Evolutionary conservation across 495 filamentous ascomycete species (phyloP).

Genomic region (Podospora pseudopauciseta): DNA sequence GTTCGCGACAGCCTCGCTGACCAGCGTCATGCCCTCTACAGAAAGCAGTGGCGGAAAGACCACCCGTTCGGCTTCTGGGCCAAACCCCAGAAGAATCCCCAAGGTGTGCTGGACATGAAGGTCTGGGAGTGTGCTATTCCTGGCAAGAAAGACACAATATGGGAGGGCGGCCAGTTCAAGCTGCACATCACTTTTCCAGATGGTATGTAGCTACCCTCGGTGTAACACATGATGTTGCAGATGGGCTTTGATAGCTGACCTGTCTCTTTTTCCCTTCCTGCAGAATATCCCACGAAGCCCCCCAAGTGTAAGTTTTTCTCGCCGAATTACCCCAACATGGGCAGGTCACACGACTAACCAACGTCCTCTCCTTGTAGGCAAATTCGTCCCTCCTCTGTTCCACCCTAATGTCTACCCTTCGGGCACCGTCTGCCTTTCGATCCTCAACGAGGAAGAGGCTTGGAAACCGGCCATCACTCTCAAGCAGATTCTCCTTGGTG

Average conservation of each 20-base stretch:
- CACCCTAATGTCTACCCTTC: conserved; percentile 99
- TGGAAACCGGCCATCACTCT: conserved; percentile 99
- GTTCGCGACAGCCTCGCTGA: conserved; percentile 15
- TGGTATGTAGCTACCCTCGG: conserved; percentile 54
- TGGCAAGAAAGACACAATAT: conserved; percentile 91
- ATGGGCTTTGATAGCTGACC: conserved; percentile 16
- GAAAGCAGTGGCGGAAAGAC: conserved; percentile 94
- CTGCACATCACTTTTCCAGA: conserved; percentile 90
- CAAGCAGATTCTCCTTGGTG: conserved; percentile 92
- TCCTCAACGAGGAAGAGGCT: conserved; percentile 96
- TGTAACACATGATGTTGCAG: neutral
- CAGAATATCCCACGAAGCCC: conserved; percentile 98
- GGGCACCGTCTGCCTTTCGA: conserved; percentile 94
- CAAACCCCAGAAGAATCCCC: conserved; percentile 71
- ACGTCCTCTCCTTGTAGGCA: conserved; percentile 57
- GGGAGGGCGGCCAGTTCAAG: conserved; percentile 96
- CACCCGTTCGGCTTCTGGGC: conserved; percentile 98
- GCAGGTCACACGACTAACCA: conserved; percentile 25
- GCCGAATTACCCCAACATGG: conserved; percentile 8
- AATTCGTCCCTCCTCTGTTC: conserved; percentile 94
- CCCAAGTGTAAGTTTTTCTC: conserved; percentile 75
- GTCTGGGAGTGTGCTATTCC: conserved; percentile 95
- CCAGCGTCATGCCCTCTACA: conserved; percentile 33
- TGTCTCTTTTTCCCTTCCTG: conserved; percentile 18
- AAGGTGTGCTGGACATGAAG: conserved; percentile 87